Percentiles rank a stretch among this genome's conserved stretches.
Evolutionary conservation across 2,329 filamentous ascomycete species (phyloP).

Genomic region (Fusarium redolens): DNA sequence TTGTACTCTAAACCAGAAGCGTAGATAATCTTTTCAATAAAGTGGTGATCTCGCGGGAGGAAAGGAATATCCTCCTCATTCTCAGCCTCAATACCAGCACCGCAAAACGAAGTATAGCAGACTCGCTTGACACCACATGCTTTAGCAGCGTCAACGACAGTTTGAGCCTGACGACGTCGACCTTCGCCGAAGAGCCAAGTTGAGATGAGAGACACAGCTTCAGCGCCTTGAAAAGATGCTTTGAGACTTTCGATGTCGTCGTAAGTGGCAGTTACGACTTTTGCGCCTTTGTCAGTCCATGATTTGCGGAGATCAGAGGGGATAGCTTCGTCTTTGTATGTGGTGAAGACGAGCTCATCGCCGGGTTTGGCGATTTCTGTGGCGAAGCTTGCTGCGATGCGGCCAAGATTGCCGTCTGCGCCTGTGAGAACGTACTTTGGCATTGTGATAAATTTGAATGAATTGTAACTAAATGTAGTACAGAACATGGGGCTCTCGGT

Average conservation of each 20-base stretch:
- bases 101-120: constrained; percentile 42
- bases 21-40: constrained; percentile 39
- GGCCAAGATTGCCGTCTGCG: constrained; percentile 41
- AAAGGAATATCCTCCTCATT: constrained; percentile 44
- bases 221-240: constrained; percentile 38
- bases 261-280: constrained; percentile 35
- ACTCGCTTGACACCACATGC: constrained; percentile 37
- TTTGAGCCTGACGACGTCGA: constrained; percentile 33
- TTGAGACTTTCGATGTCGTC: constrained; percentile 41
- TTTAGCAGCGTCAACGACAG: constrained; percentile 40
- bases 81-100: constrained; percentile 39
- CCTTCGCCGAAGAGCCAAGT: constrained; percentile 43
- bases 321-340: constrained; percentile 39
- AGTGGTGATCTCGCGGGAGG: constrained; percentile 40
- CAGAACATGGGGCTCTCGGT: too few species aligned
- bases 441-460: constrained; percentile 9
- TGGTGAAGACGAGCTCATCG: constrained; percentile 40
- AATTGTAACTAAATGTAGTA: not conserved
- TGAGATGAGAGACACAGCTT: constrained; percentile 41
- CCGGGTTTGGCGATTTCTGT: constrained; percentile 36
- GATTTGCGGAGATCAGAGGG: constrained; percentile 17
- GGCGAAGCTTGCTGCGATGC: constrained; percentile 38
- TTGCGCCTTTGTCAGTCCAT: constrained; percentile 40
- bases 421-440: constrained; percentile 43
- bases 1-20: constrained; percentile 38